Conservation (phyloP, 2,329 filamentous ascomycete species). For the Penicillium aurantiogriseum region DNA sequence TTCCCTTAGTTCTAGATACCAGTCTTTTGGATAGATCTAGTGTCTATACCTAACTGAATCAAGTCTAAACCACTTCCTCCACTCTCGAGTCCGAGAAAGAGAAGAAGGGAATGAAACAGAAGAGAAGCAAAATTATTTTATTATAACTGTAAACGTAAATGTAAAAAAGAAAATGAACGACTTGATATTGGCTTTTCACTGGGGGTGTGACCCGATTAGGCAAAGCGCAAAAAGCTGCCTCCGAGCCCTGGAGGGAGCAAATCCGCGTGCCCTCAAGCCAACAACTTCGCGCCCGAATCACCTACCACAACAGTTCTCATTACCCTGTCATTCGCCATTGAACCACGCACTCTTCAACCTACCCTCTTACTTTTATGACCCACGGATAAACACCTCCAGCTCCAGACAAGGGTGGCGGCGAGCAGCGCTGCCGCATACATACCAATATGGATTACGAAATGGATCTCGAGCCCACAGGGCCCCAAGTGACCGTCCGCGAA, state of each 20-base stretch:
- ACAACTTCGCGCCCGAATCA: constrained; percentile 6
- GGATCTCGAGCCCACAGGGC: constrained; percentile 49
- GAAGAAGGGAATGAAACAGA: background rate
- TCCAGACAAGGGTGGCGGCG: constrained; percentile 20
- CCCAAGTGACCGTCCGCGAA: constrained; percentile 50
- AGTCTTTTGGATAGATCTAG: constrained; percentile 3
- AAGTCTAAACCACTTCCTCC: constrained; percentile 12
- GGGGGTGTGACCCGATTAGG: constrained; percentile 21
- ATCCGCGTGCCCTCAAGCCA: constrained; percentile 18
- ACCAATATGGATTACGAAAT: constrained; percentile 46
- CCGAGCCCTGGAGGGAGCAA: constrained; percentile 19
- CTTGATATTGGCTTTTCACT: background rate
- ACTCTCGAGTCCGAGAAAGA: background rate
- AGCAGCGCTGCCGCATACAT: constrained; percentile 24
- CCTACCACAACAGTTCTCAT: constrained; percentile 1
- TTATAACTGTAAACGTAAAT: background rate
- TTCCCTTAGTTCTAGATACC: constrained; percentile 1
- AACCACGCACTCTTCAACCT: background rate
- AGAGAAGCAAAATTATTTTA: background rate
- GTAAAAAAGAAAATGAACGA: background rate
- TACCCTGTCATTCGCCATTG: background rate
- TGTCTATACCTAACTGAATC: background rate
- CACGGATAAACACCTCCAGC: constrained; percentile 6
- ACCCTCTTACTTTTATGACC: background rate
- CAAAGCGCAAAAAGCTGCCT: constrained; percentile 24